Percentiles rank a stretch among this genome's conserved stretches.
Conservation (phyloP, 768 basidiomycete species). For the Boletus tylopilopsis region DNA sequence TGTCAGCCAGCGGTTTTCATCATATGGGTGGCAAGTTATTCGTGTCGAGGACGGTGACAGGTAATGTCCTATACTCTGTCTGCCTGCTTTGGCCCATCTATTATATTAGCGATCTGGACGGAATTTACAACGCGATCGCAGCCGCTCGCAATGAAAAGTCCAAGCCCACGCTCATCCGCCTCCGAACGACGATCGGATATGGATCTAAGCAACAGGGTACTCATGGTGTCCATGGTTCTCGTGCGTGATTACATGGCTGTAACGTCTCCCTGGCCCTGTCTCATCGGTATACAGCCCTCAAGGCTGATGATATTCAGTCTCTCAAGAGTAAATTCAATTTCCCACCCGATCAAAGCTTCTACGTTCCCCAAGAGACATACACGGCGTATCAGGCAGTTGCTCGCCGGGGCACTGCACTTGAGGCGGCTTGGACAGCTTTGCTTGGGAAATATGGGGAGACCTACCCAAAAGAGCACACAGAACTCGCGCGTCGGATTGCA, state of each 20-base stretch:
- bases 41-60: conserved; percentile 76
- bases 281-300: conserved; percentile 57
- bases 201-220: conserved; percentile 93
- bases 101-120: conserved; percentile 62
- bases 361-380: conserved; percentile 71
- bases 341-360: conserved; percentile 72
- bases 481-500: conserved; percentile 79
- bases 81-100: conserved; percentile 8
- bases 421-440: conserved; percentile 70
- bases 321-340: conserved; percentile 86
- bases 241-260: conserved; percentile 45
- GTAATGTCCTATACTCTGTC: conserved; percentile 36
- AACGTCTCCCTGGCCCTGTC: conserved; percentile 1
- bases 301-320: conserved; percentile 82
- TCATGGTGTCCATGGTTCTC: conserved; percentile 91
- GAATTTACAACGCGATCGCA: conserved; percentile 74
- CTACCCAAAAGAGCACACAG: conserved; percentile 81
- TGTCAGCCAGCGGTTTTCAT: conserved; percentile 79
- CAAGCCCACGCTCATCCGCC: conserved; percentile 85
- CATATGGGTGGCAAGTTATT: conserved; percentile 95
- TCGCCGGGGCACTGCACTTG: conserved; percentile 68
- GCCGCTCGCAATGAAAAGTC: conserved; percentile 69
- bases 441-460: conserved; percentile 67
- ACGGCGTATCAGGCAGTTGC: conserved; percentile 63
- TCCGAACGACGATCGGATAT: conserved; percentile 89